These are phyloP conservation scores for Nigrospora oryzae DNA, from an alignment of 2,329 filamentous ascomycete genomes.

Conservation along the genomic window DNA sequence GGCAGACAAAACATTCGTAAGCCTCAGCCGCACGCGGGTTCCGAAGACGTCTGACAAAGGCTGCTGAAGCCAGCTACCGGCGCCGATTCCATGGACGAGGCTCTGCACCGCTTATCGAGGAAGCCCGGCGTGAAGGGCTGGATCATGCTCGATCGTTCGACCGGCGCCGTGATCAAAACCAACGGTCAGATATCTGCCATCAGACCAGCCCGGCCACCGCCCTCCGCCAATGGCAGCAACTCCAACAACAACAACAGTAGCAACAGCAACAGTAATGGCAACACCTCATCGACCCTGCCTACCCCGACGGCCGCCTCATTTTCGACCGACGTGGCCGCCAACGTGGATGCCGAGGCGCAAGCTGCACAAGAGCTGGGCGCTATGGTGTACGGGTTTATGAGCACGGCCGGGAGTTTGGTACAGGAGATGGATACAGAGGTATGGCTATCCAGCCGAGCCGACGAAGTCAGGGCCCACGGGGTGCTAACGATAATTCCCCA, in stretches of 20 bases:
- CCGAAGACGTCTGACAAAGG: not conserved
- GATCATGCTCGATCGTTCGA: conserved; percentile 63
- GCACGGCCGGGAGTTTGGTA: conserved; percentile 60
- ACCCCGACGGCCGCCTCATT: conserved; percentile 28
- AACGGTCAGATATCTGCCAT: conserved; percentile 60
- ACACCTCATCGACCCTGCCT: conserved; percentile 14
- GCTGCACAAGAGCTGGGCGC: conserved; percentile 65
- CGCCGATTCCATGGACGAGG: conserved; percentile 55
- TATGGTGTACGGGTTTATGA: conserved; percentile 70
- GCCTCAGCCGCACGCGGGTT: not conserved
- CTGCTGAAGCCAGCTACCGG: conserved; percentile 29
- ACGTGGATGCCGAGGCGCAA: conserved; percentile 32
- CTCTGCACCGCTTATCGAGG: conserved; percentile 62
- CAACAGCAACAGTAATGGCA: conserved; percentile 19
- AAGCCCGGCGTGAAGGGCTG: conserved; percentile 75
- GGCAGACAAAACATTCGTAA: conserved; percentile 18
- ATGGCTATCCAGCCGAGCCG: conserved; percentile 6
- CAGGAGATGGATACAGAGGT: conserved; percentile 65
- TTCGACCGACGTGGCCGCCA: conserved; percentile 35
- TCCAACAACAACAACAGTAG: not conserved
- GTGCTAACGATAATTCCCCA: conserved; percentile 3
- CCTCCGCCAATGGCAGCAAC: conserved; percentile 7
- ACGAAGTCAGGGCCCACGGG: not conserved
- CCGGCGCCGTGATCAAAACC: conserved; percentile 66
- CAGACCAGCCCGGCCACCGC: conserved; percentile 29